Percentiles rank a stretch among this genome's conserved stretches.
phyloP scores from a whole-genome alignment of 495 filamentous ascomycete genomes.

The Xylaria bambusicola region DNA sequence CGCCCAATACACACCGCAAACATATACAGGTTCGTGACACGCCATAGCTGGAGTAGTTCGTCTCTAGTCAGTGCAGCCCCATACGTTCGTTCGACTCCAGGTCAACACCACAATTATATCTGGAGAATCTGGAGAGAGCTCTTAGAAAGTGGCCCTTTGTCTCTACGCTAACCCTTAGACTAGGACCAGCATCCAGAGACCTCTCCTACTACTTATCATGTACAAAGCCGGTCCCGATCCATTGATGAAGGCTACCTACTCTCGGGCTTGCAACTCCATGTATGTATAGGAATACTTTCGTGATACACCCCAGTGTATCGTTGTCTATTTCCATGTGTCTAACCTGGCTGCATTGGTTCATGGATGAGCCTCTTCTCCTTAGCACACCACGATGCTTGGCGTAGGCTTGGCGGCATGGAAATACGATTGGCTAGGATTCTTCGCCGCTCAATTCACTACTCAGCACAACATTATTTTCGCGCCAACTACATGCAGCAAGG shows the following conservation, averaged over 20 bases:
- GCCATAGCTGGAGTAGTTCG: neutral
- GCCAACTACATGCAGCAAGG: neutral
- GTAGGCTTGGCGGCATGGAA: neutral
- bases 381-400: neutral
- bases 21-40: too few species aligned
- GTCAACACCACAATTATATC: neutral
- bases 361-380: conserved; percentile 7
- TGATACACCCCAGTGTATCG: neutral
- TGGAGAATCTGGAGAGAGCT: conserved; percentile 5
- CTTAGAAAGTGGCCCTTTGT: neutral
- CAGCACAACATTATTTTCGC: neutral
- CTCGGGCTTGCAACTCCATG: too few species aligned
- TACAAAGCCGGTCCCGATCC: too few species aligned
- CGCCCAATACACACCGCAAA: too few species aligned
- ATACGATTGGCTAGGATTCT: neutral
- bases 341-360: neutral
- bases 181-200: neutral
- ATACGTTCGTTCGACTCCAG: neutral
- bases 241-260: too few species aligned
- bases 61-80: neutral
- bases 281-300: neutral
- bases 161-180: neutral
- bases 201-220: too few species aligned
- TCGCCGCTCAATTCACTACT: neutral
- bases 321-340: neutral